phyloP scores from a whole-genome alignment of 1,284 basidiomycete species.

The Megacollybia platyphylla region DNA sequence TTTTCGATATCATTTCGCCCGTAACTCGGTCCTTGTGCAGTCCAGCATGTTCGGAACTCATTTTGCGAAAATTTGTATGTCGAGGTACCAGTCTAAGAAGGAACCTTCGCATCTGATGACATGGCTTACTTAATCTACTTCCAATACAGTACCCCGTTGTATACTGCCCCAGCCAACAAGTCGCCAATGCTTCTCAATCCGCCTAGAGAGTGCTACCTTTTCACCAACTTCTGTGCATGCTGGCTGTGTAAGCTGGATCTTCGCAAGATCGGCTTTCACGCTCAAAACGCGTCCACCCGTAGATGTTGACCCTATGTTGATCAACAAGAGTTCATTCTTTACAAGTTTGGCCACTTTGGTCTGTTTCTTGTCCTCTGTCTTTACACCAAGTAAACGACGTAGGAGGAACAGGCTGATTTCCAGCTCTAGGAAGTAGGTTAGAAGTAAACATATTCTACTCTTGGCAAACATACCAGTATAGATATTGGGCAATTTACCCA shows the following conservation, averaged over 20 bases:
- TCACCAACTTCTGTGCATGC: conserved; percentile 92
- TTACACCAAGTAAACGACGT: conserved; percentile 92
- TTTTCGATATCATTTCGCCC: not conserved
- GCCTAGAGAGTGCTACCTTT: conserved; percentile 85
- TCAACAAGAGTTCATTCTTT: conserved; percentile 88
- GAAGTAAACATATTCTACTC: not conserved
- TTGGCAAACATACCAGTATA: conserved; percentile 61
- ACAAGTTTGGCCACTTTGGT: conserved; percentile 90
- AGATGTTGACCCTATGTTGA: conserved; percentile 92
- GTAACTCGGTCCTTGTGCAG: not conserved
- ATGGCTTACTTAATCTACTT: conserved; percentile 25
- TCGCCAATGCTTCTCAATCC: conserved; percentile 98
- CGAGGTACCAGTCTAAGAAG: not conserved
- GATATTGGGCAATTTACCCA: conserved; percentile 88
- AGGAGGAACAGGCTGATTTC: conserved; percentile 91
- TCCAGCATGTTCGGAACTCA: not conserved
- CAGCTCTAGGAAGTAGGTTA: conserved; percentile 38
- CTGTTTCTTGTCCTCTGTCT: conserved; percentile 97
- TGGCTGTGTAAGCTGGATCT: conserved; percentile 81
- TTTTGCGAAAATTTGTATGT: not conserved
- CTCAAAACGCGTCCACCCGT: conserved; percentile 86
- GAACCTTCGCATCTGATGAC: not conserved
- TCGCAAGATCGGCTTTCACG: conserved; percentile 87
- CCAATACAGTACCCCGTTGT: conserved; percentile 36
- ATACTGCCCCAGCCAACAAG: conserved; percentile 57